Conservation (phyloP, 768 basidiomycete species). For the Podaxis rugospora region DNA sequence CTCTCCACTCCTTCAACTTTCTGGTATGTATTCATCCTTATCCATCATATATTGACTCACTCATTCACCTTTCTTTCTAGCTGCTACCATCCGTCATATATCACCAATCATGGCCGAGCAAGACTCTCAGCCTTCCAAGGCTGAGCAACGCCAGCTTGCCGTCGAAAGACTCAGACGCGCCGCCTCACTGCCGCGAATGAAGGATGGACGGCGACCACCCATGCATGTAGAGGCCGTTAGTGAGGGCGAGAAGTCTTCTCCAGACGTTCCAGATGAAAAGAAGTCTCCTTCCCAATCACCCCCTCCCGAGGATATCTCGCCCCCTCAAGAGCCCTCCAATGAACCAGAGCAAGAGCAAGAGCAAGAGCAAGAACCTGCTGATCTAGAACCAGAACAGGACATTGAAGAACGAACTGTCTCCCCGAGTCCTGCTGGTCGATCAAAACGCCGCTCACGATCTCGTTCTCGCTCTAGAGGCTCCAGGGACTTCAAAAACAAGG, state of each 20-base stretch:
- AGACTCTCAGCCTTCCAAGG: conserved; percentile 44
- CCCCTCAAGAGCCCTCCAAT: conserved; percentile 6
- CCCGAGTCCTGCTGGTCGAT: conserved; percentile 42
- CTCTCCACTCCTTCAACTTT: neutral
- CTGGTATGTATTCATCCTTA: neutral
- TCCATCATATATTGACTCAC: neutral
- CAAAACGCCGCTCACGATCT: conserved; percentile 70
- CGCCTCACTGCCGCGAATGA: conserved; percentile 87
- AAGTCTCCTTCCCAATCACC: conserved; percentile 25
- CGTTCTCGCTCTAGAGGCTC: conserved; percentile 77
- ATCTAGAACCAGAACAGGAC: conserved; percentile 18
- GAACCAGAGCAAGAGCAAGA: conserved; percentile 13
- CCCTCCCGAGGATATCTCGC: conserved; percentile 14
- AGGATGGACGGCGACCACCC: conserved; percentile 82
- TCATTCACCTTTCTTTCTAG: neutral
- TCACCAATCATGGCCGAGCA: conserved; percentile 35
- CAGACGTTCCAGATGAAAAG: conserved; percentile 31
- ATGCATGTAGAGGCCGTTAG: conserved; percentile 83
- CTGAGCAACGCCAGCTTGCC: conserved; percentile 81
- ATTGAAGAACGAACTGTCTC: conserved; percentile 36
- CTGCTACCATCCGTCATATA: neutral
- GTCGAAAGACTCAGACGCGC: conserved; percentile 91
- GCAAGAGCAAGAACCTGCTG: conserved; percentile 16
- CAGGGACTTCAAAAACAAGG: conserved; percentile 66
- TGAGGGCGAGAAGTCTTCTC: conserved; percentile 62